Conservation (phyloP, 1,284 basidiomycete genomes). For the Cutaneotrichosporon daszewskae region DNA sequence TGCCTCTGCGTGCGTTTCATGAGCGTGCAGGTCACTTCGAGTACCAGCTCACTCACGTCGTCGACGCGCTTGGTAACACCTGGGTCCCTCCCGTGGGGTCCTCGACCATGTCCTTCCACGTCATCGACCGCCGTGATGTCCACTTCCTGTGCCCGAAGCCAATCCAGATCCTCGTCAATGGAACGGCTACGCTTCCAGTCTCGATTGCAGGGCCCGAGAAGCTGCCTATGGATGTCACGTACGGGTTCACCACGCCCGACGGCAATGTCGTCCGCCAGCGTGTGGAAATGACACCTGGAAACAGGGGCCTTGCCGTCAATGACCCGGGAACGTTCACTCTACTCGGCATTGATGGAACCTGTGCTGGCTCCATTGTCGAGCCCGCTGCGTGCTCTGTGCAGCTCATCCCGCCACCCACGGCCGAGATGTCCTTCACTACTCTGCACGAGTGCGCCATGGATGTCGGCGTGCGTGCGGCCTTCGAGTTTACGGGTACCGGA, state of each 20-base stretch:
- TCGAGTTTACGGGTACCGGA: conserved; percentile 80
- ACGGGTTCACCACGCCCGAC: conserved; percentile 19
- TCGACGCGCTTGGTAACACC: conserved; percentile 52
- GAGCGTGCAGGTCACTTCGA: conserved; percentile 48
- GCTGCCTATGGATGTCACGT: conserved; percentile 22
- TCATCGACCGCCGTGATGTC: conserved; percentile 68
- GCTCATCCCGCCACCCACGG: conserved; percentile 67
- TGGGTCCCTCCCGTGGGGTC: conserved; percentile 28
- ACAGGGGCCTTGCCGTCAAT: conserved; percentile 53
- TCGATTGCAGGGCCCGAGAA: conserved; percentile 17
- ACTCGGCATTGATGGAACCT: conserved; percentile 65
- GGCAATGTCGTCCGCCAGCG: conserved; percentile 4
- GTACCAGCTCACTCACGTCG: conserved; percentile 33
- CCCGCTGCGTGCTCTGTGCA: conserved; percentile 71
- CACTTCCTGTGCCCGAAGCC: conserved; percentile 70
- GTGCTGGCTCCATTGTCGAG: conserved; percentile 71
- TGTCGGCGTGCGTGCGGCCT: conserved; percentile 79
- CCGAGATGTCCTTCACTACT: conserved; percentile 80
- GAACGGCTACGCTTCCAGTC: conserved; percentile 26
- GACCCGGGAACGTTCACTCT: conserved; percentile 82
- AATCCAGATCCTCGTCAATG: conserved; percentile 61
- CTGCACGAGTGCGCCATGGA: conserved; percentile 93
- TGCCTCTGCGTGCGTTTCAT: conserved; percentile 36
- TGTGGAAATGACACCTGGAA: conserved; percentile 49
- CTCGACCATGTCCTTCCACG: conserved; percentile 58